A percentile compares a stretch with the other conserved stretches of the same genome.
phyloP scores from a whole-genome alignment of 805 yeast genomes.

The Nakazawaea sp. region DNA sequence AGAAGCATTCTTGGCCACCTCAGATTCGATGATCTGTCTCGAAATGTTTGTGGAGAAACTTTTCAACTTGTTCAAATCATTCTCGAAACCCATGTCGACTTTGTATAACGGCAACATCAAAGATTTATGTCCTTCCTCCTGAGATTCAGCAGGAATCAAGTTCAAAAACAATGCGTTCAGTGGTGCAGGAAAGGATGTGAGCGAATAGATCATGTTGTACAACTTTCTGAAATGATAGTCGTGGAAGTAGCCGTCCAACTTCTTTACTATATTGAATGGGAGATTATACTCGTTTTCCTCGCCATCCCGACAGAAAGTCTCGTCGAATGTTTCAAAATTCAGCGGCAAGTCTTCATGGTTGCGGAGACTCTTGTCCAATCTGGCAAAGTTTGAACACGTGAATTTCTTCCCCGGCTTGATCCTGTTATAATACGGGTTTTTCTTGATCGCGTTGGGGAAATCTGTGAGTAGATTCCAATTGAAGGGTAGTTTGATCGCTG shows the following conservation, averaged over 20 bases:
- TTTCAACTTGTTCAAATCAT: slow-evolving; percentile 1
- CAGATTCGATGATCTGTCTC: slow-evolving; percentile 1
- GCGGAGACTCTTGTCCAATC: neutral
- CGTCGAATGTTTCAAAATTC: neutral
- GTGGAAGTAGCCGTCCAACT: slow-evolving; percentile 1
- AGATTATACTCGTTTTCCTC: slow-evolving; percentile 1
- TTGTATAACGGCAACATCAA: neutral
- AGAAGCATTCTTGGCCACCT: neutral
- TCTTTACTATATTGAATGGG: slow-evolving; percentile 3
- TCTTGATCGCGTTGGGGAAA: neutral
- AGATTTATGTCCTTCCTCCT: neutral
- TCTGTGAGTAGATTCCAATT: slow-evolving; percentile 11
- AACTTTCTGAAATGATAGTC: slow-evolving; percentile 3
- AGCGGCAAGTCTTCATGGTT: neutral
- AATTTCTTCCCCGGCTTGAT: neutral
- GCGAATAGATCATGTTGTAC: slow-evolving; percentile 3
- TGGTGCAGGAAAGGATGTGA: slow-evolving; percentile 5
- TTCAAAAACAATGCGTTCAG: slow-evolving; percentile 4
- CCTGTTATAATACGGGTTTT: neutral
- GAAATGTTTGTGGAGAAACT: slow-evolving; percentile 5
- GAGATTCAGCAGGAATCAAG: neutral
- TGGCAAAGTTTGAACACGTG: slow-evolving; percentile 1
- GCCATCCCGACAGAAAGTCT: neutral
- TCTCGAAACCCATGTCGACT: neutral
- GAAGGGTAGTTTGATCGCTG: slow-evolving; percentile 9